Percentiles rank a stretch among this genome's conserved stretches.
These are phyloP conservation scores for Pyrus pyrifolia DNA, from an alignment of 306 rosid species.

Conservation along the genomic window DNA sequence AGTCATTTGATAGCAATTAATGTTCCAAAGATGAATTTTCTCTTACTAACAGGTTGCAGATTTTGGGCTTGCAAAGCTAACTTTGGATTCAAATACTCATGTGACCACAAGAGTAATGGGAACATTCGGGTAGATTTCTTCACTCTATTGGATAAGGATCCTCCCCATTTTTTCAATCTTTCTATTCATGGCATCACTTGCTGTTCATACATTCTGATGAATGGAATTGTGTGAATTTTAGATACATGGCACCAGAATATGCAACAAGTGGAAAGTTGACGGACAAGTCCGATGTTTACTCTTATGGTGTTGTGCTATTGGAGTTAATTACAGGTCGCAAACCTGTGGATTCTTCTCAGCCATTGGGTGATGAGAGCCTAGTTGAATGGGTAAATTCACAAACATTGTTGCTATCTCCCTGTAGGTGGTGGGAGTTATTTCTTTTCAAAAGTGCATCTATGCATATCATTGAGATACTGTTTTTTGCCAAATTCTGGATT, in stretches of 20 bases:
- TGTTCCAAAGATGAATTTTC: constrained; percentile 14
- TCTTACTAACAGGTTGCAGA: constrained; percentile 76
- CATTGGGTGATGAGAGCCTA: constrained; percentile 88
- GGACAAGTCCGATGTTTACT: constrained; percentile 93
- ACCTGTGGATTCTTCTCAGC: constrained; percentile 93
- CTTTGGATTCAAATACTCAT: constrained; percentile 83
- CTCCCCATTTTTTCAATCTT: not conserved
- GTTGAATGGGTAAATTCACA: constrained; percentile 86
- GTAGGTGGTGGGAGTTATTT: not conserved
- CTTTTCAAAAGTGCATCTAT: not conserved
- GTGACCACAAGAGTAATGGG: constrained; percentile 98
- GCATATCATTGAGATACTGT: not conserved
- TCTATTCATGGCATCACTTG: not conserved
- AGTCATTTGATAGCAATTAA: not conserved
- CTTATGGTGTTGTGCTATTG: constrained; percentile 89
- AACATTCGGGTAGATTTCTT: constrained; percentile 77
- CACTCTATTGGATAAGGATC: not conserved
- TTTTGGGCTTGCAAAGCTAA: constrained; percentile 94
- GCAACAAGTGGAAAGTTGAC: constrained; percentile 98
- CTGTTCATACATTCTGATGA: constrained; percentile 18
- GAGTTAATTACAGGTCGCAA: constrained; percentile 94
- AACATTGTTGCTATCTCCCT: not conserved
- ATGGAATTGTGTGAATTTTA: constrained; percentile 31
- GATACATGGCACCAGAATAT: constrained; percentile 99
- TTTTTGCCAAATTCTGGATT: not conserved